Percentiles rank a stretch among this genome's conserved stretches.
phyloP scores from a whole-genome alignment of 192 early-diverging fungal species.

The Backusella luteola region DNA sequence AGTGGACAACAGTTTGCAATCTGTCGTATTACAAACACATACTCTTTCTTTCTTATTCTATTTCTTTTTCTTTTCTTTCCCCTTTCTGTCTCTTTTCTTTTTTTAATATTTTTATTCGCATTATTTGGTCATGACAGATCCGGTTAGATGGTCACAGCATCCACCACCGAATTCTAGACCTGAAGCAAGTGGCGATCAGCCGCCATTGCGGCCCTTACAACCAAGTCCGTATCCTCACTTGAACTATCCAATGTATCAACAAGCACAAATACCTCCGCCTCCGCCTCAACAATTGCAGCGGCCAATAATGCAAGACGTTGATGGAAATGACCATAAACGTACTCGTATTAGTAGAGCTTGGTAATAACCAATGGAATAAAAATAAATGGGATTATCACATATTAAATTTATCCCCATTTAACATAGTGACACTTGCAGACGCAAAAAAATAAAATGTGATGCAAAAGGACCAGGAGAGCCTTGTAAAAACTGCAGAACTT shows the following conservation, averaged over 20 bases:
- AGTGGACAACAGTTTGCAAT: background rate
- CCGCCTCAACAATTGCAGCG: background rate
- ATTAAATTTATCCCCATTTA: background rate
- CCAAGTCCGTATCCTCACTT: constrained; percentile 10
- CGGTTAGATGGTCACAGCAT: background rate
- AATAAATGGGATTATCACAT: background rate
- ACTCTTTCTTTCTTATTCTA: background rate
- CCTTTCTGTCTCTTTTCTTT: background rate
- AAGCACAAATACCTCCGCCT: background rate
- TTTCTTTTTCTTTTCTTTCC: background rate
- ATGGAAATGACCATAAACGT: constrained; percentile 11
- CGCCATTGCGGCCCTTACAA: constrained; percentile 18
- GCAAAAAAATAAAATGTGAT: constrained; percentile 38
- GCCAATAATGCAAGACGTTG: background rate
- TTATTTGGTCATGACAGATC: background rate
- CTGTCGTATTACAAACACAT: background rate
- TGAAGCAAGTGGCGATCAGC: background rate
- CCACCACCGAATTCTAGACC: background rate
- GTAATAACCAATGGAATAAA: background rate
- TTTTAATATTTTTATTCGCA: background rate
- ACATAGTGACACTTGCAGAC: constrained; percentile 33
- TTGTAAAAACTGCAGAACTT: constrained; percentile 27
- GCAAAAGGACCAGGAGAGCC: constrained; percentile 15
- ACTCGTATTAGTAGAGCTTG: constrained; percentile 36
- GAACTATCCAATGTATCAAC: constrained; percentile 1